Evolutionary conservation across 805 yeast species (phyloP).

Genomic region (Teunomyces kruisii): DNA sequence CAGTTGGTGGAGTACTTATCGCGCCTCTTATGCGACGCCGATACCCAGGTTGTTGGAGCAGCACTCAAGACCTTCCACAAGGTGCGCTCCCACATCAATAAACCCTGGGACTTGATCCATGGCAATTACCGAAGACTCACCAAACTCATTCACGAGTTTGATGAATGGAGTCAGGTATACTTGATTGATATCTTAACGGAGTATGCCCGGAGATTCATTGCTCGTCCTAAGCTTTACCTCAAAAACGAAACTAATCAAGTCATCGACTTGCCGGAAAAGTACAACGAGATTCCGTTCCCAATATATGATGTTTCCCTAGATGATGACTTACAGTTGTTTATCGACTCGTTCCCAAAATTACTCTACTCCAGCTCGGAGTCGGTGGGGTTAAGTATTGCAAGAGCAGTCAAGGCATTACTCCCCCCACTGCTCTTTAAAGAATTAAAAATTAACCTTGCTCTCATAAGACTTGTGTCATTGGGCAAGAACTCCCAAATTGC

Average conservation of each 20-base stretch:
- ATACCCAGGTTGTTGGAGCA: constrained; percentile 65
- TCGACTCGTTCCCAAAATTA: constrained; percentile 47
- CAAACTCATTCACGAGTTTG: constrained; percentile 49
- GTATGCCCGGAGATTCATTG: constrained; percentile 63
- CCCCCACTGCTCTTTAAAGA: constrained; percentile 54
- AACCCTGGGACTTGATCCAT: constrained; percentile 66
- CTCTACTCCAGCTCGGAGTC: constrained; percentile 54
- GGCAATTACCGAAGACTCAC: constrained; percentile 64
- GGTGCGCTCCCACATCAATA: constrained; percentile 43
- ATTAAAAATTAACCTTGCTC: constrained; percentile 48
- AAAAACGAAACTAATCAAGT: constrained; percentile 29
- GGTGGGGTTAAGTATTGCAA: constrained; percentile 60
- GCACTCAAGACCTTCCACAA: constrained; percentile 59
- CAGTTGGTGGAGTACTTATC: constrained; percentile 53
- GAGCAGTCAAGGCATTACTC: constrained; percentile 56
- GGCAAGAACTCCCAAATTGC: constrained; percentile 19
- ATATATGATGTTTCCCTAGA: constrained; percentile 45
- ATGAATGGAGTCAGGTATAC: constrained; percentile 68
- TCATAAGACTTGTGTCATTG: constrained; percentile 45
- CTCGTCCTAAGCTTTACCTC: constrained; percentile 46
- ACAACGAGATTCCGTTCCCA: constrained; percentile 16
- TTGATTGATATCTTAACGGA: constrained; percentile 63
- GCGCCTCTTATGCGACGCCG: constrained; percentile 62
- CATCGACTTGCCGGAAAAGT: constrained; percentile 45
- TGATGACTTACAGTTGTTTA: constrained; percentile 56